A percentile compares a stretch with the other conserved stretches of the same genome.
These are phyloP conservation scores for Rosellinia necatrix DNA, from an alignment of 2,329 filamentous ascomycete genomes.

Conservation along the genomic window DNA sequence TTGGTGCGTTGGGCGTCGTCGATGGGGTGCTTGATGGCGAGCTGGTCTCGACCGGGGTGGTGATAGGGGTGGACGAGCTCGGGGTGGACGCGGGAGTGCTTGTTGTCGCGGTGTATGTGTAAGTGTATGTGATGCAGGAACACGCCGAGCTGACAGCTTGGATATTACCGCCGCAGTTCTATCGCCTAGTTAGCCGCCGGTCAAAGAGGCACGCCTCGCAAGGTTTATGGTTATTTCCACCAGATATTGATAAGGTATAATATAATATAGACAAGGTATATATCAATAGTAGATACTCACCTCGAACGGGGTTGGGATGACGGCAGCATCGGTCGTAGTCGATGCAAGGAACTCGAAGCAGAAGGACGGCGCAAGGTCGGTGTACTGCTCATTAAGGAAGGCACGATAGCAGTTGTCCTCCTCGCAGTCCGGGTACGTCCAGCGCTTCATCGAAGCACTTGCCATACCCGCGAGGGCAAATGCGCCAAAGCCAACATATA, in stretches of 20 bases:
- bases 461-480: conserved; percentile 31
- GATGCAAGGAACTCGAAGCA: conserved; percentile 25
- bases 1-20: not conserved
- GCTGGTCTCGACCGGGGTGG: not conserved
- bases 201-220: not conserved
- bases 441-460: conserved; percentile 26
- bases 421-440: conserved; percentile 19
- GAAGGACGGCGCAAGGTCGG: conserved; percentile 19
- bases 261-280: not conserved
- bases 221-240: not conserved
- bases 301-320: conserved; percentile 24
- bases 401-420: conserved; percentile 24
- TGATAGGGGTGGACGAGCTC: conserved; percentile 10
- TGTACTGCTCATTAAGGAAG: conserved; percentile 16
- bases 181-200: not conserved
- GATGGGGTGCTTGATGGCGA: not conserved
- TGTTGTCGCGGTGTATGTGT: conserved; percentile 16
- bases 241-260: not conserved
- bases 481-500: conserved; percentile 27
- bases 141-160: conserved; percentile 25
- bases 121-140: conserved; percentile 28
- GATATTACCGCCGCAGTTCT: conserved; percentile 25
- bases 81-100: conserved; percentile 11
- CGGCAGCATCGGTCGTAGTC: conserved; percentile 24
- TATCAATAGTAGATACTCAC: conserved; percentile 8